Evolutionary conservation across 176 grass and related monocot genomes (phyloP), one percentile per base, ranked within the genome.

Genomic region (Alloteropsis semialata): DNA sequence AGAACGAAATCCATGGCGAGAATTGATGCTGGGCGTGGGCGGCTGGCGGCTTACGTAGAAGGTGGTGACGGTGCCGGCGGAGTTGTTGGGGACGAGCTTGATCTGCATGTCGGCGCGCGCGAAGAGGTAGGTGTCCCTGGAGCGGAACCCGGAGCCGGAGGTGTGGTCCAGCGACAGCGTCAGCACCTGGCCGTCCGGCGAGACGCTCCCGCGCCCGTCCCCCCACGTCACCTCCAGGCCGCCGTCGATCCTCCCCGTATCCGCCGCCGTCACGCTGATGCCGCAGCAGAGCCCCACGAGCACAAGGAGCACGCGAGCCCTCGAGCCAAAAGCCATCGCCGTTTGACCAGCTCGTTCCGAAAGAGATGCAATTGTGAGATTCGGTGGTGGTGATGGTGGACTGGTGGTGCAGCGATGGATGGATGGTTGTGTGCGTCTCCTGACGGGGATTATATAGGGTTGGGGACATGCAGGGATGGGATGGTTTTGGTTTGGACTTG

Each of bases 1-100:
- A 21, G 10, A 45, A 45, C 43, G 15, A 42, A 55, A 33, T 9
- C 41, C 8, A 37, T 3, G 3, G 10, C 36, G n/a, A n/a, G n/a
- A n/a, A n/a, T n/a, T n/a, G n/a, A n/a, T 64, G n/a, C 34, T 5
- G 34, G 2, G 34, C 5, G 34, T 36, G 3, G 3, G 5, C 34
- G 34, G 34, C 34, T 36, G 34, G 34, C 91, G 34, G 34, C 91
- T 70, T 88, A 97, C 94, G 63, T 93, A 97, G 83, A 42, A 91
- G 12, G 94, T 92, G 77, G 94, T 86, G 84, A 93, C 94, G 10
- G 94, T 97, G 88, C 94, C 94, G 48, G 94, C 91, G 63, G 94
- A 97, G 84, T 97, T 89, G 78, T 84, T 86, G 53, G 94, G 77
- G 6, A 89, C 84, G 63, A 97, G 82, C 74, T 97, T 97, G 63